Evolutionary conservation across 495 filamentous ascomycete genomes (phyloP).

Genomic region (Tuber melanosporum): DNA sequence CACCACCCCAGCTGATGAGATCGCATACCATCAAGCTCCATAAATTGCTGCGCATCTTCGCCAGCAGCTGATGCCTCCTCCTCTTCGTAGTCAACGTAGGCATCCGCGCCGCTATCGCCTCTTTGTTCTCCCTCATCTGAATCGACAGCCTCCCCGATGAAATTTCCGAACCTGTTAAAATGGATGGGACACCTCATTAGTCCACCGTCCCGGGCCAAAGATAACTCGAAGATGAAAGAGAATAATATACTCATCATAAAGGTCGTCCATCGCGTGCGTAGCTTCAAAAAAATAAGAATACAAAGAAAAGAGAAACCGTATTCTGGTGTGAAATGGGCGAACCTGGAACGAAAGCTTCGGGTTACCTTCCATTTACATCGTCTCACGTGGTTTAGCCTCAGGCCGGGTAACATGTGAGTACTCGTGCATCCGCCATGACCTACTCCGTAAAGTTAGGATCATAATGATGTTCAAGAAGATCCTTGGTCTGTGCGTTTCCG

Average conservation of each 20-base stretch:
- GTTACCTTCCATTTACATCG: not conserved
- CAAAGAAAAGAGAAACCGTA: not conserved
- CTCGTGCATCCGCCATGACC: not conserved
- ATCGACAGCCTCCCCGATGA: conserved; percentile 84
- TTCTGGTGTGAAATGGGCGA: not conserved
- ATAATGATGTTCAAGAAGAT: too few relatives aligned
- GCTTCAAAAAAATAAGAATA: conserved; percentile 1
- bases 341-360: not conserved
- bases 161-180: conserved; percentile 75
- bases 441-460: too few relatives aligned
- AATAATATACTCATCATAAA: conserved; percentile 68
- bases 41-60: conserved; percentile 68
- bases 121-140: conserved; percentile 74
- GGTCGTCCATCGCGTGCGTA: conserved; percentile 61
- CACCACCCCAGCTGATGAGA: not conserved
- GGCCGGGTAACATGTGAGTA: not conserved
- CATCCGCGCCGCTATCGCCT: conserved; percentile 62
- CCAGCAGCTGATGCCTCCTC: conserved; percentile 58
- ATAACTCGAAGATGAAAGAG: not conserved
- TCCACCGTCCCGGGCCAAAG: conserved; percentile 21
- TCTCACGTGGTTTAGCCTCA: not conserved
- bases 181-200: conserved; percentile 19
- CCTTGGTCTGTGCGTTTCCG: not conserved
- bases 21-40: conserved; percentile 78
- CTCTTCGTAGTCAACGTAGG: conserved; percentile 74